Conservation (phyloP, 2,329 filamentous ascomycete genomes). For the Dryadomyces quercivorus region DNA sequence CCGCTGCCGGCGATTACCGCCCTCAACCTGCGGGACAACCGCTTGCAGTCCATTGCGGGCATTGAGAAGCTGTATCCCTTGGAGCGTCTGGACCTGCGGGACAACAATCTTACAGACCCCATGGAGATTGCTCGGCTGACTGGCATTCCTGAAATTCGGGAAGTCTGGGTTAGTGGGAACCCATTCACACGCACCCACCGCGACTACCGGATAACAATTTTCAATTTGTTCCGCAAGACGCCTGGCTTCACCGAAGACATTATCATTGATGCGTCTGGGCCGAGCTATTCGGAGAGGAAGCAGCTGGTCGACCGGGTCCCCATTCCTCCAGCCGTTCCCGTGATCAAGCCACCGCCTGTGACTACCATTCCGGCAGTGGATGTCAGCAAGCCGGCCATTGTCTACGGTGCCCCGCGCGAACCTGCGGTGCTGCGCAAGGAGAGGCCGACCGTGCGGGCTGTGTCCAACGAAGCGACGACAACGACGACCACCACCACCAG, state of each 20-base stretch:
- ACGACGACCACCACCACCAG: slow-evolving; percentile 29
- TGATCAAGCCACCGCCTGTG: slow-evolving; percentile 53
- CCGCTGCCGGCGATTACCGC: slow-evolving; percentile 89
- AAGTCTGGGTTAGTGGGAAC: slow-evolving; percentile 88
- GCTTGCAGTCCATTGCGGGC: slow-evolving; percentile 75
- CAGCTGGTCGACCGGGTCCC: slow-evolving; percentile 71
- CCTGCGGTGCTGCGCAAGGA: slow-evolving; percentile 47
- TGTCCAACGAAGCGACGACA: slow-evolving; percentile 45
- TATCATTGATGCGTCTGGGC: slow-evolving; percentile 71
- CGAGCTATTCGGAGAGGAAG: slow-evolving; percentile 75
- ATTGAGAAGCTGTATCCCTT: slow-evolving; percentile 80
- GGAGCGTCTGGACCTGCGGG: slow-evolving; percentile 80
- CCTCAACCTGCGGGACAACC: slow-evolving; percentile 80
- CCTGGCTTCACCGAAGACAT: slow-evolving; percentile 88
- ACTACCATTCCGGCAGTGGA: slow-evolving; percentile 51
- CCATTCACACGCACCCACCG: slow-evolving; percentile 81
- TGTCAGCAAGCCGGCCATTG: slow-evolving; percentile 54
- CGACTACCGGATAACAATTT: slow-evolving; percentile 78
- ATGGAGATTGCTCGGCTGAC: slow-evolving; percentile 83
- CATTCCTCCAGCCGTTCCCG: slow-evolving; percentile 62
- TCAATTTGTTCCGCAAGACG: slow-evolving; percentile 87
- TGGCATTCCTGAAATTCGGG: slow-evolving; percentile 77
- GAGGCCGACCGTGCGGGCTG: slow-evolving; percentile 36
- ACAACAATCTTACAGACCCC: slow-evolving; percentile 84
- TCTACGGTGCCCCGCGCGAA: slow-evolving; percentile 39